Conservation (phyloP, 2,329 filamentous ascomycete species). For the Aspergillus sp. region DNA sequence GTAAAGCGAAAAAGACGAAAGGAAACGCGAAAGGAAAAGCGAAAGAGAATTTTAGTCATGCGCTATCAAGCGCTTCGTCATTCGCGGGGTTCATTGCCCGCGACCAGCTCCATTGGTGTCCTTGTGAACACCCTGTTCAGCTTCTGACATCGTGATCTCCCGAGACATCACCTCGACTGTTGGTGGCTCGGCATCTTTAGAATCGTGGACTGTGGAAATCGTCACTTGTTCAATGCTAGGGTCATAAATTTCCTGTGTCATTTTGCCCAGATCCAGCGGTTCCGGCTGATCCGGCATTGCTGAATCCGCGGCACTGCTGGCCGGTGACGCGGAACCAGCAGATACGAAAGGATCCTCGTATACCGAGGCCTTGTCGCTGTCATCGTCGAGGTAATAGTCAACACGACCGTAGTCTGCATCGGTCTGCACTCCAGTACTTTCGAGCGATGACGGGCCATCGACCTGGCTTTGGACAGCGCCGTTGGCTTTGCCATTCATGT, state of each 20-base stretch:
- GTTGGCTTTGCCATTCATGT: slow-evolving; percentile 8
- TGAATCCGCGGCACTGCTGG: slow-evolving; percentile 6
- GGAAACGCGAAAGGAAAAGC: not conserved
- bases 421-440: slow-evolving; percentile 4
- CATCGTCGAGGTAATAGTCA: slow-evolving; percentile 1
- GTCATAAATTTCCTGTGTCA: slow-evolving; percentile 1
- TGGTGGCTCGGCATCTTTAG: not conserved
- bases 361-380: slow-evolving; percentile 2
- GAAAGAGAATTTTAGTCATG: not conserved
- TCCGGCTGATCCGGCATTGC: not conserved
- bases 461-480: slow-evolving; percentile 1
- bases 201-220: slow-evolving; percentile 1
- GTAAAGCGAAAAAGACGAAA: not conserved
- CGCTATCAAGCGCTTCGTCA: not conserved
- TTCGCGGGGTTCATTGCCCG: not conserved
- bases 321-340: slow-evolving; percentile 6
- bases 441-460: not conserved
- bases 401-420: slow-evolving; percentile 2
- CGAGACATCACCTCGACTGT: slow-evolving; percentile 1
- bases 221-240: slow-evolving; percentile 1
- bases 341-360: slow-evolving; percentile 9
- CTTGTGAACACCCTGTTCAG: slow-evolving; percentile 1
- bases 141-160: not conserved
- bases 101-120: not conserved
- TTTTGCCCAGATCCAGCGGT: not conserved